Evolutionary conservation across 129 eudicot species (phyloP).

Genomic region (Kitagawia praeruptora): DNA sequence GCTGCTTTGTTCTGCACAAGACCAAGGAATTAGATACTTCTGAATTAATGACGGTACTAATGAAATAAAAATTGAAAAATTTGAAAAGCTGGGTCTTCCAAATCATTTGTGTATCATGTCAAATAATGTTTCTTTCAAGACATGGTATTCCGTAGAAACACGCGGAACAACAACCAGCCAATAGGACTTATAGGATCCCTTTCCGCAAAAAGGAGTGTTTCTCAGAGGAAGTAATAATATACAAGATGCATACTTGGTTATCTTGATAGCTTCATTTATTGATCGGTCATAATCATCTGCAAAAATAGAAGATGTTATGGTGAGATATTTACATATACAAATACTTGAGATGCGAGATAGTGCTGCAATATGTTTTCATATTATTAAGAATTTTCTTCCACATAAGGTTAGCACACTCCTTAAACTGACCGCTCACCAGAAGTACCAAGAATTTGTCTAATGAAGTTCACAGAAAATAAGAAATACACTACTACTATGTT

Average conservation of each 20-base stretch:
- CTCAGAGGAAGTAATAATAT: neutral
- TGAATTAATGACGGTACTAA: neutral
- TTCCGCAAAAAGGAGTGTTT: neutral
- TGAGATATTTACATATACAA: neutral
- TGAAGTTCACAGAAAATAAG: neutral
- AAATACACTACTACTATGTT: neutral
- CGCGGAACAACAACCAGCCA: neutral
- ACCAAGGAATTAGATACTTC: neutral
- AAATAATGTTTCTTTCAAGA: neutral
- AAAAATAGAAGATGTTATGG: conserved; percentile 9
- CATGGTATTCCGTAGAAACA: neutral
- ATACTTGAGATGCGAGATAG: neutral
- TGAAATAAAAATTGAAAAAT: neutral
- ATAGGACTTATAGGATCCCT: neutral
- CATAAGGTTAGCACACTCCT: neutral
- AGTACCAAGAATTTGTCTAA: neutral
- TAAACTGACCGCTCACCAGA: neutral
- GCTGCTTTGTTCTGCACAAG: conserved; percentile 45
- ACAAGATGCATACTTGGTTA: neutral
- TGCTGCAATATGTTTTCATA: neutral
- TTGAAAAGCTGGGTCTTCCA: neutral
- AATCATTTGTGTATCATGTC: neutral
- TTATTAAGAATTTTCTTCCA: neutral
- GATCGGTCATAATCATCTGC: conserved; percentile 97
- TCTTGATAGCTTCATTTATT: conserved; percentile 74